A percentile compares a stretch with the other conserved stretches of the same genome.
These are phyloP conservation scores for Ophiosphaerella korrae DNA, from an alignment of 2,329 filamentous ascomycete genomes.

Conservation along the genomic window DNA sequence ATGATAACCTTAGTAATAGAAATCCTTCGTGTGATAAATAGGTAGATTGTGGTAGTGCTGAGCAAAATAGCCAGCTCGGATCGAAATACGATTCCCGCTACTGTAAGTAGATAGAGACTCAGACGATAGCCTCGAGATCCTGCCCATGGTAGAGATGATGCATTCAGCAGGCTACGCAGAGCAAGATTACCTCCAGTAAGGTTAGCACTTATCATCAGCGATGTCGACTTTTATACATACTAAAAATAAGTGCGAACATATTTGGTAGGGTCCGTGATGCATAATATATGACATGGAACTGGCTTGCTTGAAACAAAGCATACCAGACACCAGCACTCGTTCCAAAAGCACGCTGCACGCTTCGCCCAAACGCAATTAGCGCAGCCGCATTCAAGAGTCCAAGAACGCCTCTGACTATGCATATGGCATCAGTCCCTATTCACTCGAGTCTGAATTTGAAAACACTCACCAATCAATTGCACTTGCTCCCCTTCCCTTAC, in stretches of 20 bases:
- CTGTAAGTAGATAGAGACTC: conserved; percentile 75
- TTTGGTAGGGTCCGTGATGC: conserved; percentile 90
- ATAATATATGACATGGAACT: conserved; percentile 95
- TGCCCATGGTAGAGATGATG: conserved; percentile 45
- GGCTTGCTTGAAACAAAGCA: conserved; percentile 73
- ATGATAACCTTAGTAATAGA: conserved; percentile 64
- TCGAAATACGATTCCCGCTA: conserved; percentile 84
- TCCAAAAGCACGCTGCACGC: conserved; percentile 72
- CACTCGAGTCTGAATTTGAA: too few relatives aligned
- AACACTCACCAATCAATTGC: conserved; percentile 60
- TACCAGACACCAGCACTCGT: conserved; percentile 76
- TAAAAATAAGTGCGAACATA: conserved; percentile 91
- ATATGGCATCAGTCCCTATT: not conserved
- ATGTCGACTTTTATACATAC: conserved; percentile 69
- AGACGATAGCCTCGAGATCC: conserved; percentile 61
- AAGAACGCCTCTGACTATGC: conserved; percentile 72
- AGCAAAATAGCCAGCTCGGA: conserved; percentile 87
- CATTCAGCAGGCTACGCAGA: conserved; percentile 58
- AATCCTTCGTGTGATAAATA: conserved; percentile 63
- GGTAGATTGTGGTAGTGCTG: conserved; percentile 66
- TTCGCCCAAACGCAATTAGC: conserved; percentile 68
- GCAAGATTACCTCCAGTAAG: conserved; percentile 66
- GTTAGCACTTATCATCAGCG: not conserved
- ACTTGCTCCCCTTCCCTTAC: conserved; percentile 61
- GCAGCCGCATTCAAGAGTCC: conserved; percentile 75